phyloP scores from a whole-genome alignment of 768 basidiomycete genomes.

The Russula abietina region DNA sequence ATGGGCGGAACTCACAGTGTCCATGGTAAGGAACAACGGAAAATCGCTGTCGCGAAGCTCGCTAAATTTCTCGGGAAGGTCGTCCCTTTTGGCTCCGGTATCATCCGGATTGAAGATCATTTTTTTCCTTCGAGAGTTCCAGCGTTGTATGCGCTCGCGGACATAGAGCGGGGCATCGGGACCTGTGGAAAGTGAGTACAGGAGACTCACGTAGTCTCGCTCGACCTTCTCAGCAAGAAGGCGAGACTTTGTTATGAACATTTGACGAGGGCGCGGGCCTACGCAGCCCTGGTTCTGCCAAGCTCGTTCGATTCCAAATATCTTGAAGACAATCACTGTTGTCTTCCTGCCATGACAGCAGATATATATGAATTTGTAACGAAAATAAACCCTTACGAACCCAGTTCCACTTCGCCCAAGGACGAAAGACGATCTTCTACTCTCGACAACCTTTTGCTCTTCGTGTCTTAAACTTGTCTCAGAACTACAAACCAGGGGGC shows the following conservation, averaged over 20 bases:
- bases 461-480: conserved; percentile 7
- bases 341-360: conserved; percentile 47
- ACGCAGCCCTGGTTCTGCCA: conserved; percentile 37
- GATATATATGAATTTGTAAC: not conserved
- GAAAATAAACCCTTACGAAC: conserved; percentile 32
- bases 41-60: conserved; percentile 57
- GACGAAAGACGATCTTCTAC: conserved; percentile 18
- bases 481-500: not conserved
- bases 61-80: conserved; percentile 50
- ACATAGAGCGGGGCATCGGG: conserved; percentile 38
- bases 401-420: conserved; percentile 63
- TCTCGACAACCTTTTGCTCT: conserved; percentile 21
- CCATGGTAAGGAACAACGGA: conserved; percentile 63
- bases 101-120: conserved; percentile 41
- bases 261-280: conserved; percentile 49
- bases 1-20: conserved; percentile 39
- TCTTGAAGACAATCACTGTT: conserved; percentile 72
- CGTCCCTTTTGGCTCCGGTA: conserved; percentile 34
- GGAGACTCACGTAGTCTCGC: conserved; percentile 52
- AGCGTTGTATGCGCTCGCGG: conserved; percentile 25
- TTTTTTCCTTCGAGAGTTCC: conserved; percentile 21
- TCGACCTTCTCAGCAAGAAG: conserved; percentile 63
- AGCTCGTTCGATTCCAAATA: conserved; percentile 59
- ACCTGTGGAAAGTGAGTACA: conserved; percentile 39
- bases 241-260: conserved; percentile 69